phyloP scores from a whole-genome alignment of 2,329 filamentous ascomycete genomes.

The Botrytis medusae region DNA sequence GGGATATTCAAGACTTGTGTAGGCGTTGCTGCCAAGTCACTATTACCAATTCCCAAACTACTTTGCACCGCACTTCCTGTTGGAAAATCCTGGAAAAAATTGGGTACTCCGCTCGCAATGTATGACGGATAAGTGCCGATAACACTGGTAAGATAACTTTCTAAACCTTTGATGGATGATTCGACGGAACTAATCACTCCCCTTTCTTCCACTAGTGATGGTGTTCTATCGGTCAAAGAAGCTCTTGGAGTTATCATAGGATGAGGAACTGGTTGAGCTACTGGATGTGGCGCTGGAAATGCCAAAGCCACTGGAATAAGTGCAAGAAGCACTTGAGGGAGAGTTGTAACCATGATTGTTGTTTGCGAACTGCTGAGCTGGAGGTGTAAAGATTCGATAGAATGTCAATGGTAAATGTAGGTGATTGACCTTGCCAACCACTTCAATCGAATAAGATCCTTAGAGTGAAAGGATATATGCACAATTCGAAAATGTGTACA shows the following conservation, averaged over 20 bases:
- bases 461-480: not conserved
- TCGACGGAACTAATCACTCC: conserved; percentile 46
- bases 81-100: conserved; percentile 67
- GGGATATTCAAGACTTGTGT: conserved; percentile 72
- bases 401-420: not conserved
- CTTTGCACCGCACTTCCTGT: conserved; percentile 60
- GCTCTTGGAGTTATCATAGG: conserved; percentile 51
- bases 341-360: conserved; percentile 3
- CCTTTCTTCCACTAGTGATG: conserved; percentile 44
- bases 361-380: not conserved
- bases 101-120: conserved; percentile 62
- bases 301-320: conserved; percentile 33
- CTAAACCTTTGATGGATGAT: conserved; percentile 46
- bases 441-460: too few relatives aligned
- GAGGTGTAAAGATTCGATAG: not conserved
- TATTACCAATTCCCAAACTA: conserved; percentile 58
- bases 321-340: conserved; percentile 27
- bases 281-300: conserved; percentile 32
- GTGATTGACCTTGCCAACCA: not conserved
- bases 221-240: conserved; percentile 42
- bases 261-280: conserved; percentile 39
- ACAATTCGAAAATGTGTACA: not conserved
- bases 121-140: conserved; percentile 59
- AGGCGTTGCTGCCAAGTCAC: conserved; percentile 60
- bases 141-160: conserved; percentile 51